Conservation (phyloP, 2,329 filamentous ascomycete species). For the Aspergillus ochraceus region DNA sequence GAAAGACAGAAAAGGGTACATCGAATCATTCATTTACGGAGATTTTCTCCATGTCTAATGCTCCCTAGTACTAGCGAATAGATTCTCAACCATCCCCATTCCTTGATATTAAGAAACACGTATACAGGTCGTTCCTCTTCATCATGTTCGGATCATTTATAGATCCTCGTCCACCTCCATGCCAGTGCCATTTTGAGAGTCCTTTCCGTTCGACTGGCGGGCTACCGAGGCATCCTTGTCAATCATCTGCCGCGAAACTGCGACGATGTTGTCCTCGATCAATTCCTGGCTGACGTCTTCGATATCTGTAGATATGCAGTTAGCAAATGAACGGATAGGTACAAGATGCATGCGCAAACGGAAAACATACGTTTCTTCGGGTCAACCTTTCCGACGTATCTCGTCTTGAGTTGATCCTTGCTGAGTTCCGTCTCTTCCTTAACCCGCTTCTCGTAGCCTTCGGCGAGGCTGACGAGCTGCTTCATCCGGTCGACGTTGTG, state of each 20-base stretch:
- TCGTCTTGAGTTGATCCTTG: constrained; percentile 96
- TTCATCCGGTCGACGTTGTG: constrained; percentile 87
- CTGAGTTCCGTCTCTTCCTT: constrained; percentile 98
- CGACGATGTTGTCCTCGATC: constrained; percentile 99
- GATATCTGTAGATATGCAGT: constrained; percentile 59
- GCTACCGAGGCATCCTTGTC: constrained; percentile 97
- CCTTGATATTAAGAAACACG: not conserved
- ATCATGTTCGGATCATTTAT: constrained; percentile 29
- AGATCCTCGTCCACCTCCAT: constrained; percentile 71
- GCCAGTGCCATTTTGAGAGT: constrained; percentile 47
- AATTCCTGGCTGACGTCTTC: constrained; percentile 94
- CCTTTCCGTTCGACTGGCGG: constrained; percentile 51
- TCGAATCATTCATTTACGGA: constrained; percentile 5
- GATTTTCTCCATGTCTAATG: not conserved
- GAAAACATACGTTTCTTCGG: constrained; percentile 81
- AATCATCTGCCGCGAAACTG: constrained; percentile 98
- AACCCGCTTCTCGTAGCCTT: constrained; percentile 97
- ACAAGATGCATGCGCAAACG: not conserved
- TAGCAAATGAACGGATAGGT: constrained; percentile 14
- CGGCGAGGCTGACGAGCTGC: constrained; percentile 82
- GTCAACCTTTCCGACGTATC: constrained; percentile 98
- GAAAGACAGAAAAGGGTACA: not conserved
- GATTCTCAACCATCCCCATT: not conserved
- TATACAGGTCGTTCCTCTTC: constrained; percentile 1
- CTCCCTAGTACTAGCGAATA: not conserved